A percentile compares a stretch with the other conserved stretches of the same genome.
Evolutionary conservation across 2,329 filamentous ascomycete genomes (phyloP).

Genomic region (Aspergillus pseudoviridinutans): DNA sequence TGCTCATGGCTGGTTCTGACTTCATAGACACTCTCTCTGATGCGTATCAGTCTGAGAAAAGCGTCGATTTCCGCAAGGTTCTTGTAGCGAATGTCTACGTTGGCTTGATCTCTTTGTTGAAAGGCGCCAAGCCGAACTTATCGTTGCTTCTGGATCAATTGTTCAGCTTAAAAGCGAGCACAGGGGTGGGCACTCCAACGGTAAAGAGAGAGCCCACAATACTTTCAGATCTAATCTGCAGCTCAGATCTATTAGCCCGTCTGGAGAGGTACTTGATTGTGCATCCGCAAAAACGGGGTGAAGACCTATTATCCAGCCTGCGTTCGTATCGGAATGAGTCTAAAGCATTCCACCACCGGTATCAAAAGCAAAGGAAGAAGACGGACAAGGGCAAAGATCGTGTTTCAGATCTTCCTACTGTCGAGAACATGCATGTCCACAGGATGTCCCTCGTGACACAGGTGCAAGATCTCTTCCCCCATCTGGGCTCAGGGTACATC

Average conservation of each 20-base stretch:
- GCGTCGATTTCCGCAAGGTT: constrained; percentile 59
- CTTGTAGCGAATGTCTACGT: constrained; percentile 73
- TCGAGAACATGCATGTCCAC: constrained; percentile 65
- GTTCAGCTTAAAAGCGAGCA: constrained; percentile 71
- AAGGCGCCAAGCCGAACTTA: constrained; percentile 63
- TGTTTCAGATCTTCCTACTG: constrained; percentile 22
- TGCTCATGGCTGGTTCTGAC: constrained; percentile 81
- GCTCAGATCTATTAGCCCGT: constrained; percentile 64
- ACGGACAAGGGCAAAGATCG: constrained; percentile 41
- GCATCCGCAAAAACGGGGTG: constrained; percentile 39
- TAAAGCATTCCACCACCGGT: constrained; percentile 35
- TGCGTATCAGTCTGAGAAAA: constrained; percentile 51
- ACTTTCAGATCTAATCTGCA: constrained; percentile 76
- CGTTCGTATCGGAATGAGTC: constrained; percentile 38
- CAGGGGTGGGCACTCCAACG: constrained; percentile 55
- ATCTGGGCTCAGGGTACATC: constrained; percentile 79
- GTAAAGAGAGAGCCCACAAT: constrained; percentile 53
- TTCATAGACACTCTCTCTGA: constrained; percentile 70
- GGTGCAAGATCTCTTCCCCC: constrained; percentile 89
- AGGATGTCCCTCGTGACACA: constrained; percentile 80
- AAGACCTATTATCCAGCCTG: constrained; percentile 38
- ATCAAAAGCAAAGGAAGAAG: constrained; percentile 39
- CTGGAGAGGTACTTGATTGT: constrained; percentile 33
- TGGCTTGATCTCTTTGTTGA: constrained; percentile 66
- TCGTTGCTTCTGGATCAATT: constrained; percentile 78